Evolutionary conservation across 2,329 filamentous ascomycete genomes (phyloP).

Genomic region (Colletotrichum tanaceti): DNA sequence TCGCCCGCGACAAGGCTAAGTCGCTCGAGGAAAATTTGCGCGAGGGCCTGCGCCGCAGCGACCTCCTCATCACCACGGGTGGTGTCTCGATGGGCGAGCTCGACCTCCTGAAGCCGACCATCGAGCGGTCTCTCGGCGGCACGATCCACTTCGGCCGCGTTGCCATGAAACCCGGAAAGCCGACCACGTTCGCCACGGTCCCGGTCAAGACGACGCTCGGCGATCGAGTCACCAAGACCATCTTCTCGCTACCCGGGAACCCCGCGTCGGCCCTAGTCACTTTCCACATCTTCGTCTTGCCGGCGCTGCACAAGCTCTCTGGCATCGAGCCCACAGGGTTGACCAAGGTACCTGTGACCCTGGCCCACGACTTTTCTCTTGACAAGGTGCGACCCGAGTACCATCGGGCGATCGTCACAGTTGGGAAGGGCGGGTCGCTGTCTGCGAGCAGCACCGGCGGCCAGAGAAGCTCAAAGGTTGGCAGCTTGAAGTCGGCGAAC

Average conservation of each 20-base stretch:
- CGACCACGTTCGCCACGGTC: conserved; percentile 94
- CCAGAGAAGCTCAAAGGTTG: conserved; percentile 89
- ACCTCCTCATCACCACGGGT: conserved; percentile 90
- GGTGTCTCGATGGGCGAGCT: conserved; percentile 98
- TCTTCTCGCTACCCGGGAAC: conserved; percentile 95
- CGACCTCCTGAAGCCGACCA: conserved; percentile 94
- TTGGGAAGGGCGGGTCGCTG: conserved; percentile 74
- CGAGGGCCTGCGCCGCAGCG: conserved; percentile 76
- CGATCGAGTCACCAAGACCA: conserved; percentile 71
- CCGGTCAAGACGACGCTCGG: conserved; percentile 71
- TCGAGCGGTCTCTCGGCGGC: conserved; percentile 88
- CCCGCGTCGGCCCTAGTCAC: conserved; percentile 93
- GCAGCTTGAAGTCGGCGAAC: conserved; percentile 90
- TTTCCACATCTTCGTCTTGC: conserved; percentile 93
- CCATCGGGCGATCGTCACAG: conserved; percentile 82
- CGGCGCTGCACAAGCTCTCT: conserved; percentile 80
- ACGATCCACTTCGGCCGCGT: conserved; percentile 97
- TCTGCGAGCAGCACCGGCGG: conserved; percentile 85
- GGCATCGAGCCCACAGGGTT: conserved; percentile 77
- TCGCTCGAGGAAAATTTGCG: conserved; percentile 83
- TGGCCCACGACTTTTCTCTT: conserved; percentile 78
- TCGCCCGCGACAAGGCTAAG: conserved; percentile 79
- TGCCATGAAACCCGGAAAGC: conserved; percentile 97
- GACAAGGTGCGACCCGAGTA: conserved; percentile 88
- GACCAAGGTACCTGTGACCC: conserved; percentile 75